Evolutionary conservation across 2,329 filamentous ascomycete species (phyloP), one percentile per base, ranked within the genome.

Genomic region (Incumbomyces lentus): DNA sequence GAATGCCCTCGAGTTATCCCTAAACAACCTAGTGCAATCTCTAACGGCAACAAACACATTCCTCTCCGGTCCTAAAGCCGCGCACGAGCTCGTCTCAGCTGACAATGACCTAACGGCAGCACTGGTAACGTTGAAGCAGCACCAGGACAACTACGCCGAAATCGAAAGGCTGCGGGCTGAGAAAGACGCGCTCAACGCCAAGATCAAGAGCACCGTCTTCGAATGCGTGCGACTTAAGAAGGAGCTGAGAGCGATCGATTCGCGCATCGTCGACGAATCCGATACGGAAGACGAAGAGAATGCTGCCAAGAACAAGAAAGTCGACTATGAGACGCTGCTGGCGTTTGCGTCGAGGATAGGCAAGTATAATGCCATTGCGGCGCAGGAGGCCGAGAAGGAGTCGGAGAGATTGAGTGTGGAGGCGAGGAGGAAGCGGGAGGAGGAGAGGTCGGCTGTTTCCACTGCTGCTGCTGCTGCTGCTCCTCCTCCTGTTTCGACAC

Each of bases 331-430:
- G 31, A 53, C 69, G 2, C 59, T 71, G 0, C 57, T 71, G 12
- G 62, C 68, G 26, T 71, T 71, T 43, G 68, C 68, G 3, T 62
- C 67, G 4, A 59, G 68, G 16, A 70, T 71, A 38, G 69, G 68
- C 58, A 68, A 67, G 54, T 69, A 70, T 49, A 70, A 71, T 45
- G 61, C 64, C 14, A 59, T 66, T 46, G 68, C 68, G 0, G 67
- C 67, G 22, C 61, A 64, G 10, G 68, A 69, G 54, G 67, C 66
- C 10, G 62, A 63, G 14, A 60, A 58, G 1, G 60, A 62, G 14
- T 50, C 49, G 10, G 51, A 49, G 11, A 35, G 54, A 37, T 33
- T 50, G 38, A 42, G 55, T 44, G 10, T 57, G 50, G 38, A 50
- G 48, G 36, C 50, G 1, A 33, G 14, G 19, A 7, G 36, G 31